phyloP scores from a whole-genome alignment of 768 basidiomycete species.

The Daedaleopsis sinensis region DNA sequence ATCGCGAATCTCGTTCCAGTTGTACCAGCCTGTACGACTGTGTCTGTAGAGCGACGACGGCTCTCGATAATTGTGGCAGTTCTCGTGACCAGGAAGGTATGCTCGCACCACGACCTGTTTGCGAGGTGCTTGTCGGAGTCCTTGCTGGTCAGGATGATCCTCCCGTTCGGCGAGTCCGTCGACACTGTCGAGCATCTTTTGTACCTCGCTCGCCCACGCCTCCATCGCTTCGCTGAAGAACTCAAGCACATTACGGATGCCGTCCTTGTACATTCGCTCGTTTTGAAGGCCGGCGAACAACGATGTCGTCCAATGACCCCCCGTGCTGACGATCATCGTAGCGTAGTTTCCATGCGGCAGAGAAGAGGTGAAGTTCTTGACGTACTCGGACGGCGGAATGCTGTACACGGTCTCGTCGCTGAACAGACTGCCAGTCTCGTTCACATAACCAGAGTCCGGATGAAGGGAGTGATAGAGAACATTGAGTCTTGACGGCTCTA shows the following conservation, averaged over 20 bases:
- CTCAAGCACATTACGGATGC: conserved; percentile 54
- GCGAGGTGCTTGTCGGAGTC: conserved; percentile 21
- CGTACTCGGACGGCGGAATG: conserved; percentile 53
- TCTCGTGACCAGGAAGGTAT: conserved; percentile 68
- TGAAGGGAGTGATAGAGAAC: conserved; percentile 33
- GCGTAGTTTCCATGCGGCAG: conserved; percentile 56
- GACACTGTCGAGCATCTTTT: conserved; percentile 44
- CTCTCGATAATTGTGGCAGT: conserved; percentile 52
- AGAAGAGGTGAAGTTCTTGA: conserved; percentile 48
- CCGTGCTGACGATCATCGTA: conserved; percentile 66
- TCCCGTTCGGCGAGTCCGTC: conserved; percentile 24
- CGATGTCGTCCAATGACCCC: conserved; percentile 69
- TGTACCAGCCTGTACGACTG: conserved; percentile 55
- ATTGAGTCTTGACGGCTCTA: conserved; percentile 50
- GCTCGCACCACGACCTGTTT: conserved; percentile 57
- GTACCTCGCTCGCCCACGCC: conserved; percentile 56
- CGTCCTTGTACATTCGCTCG: conserved; percentile 41
- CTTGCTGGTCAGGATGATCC: not conserved
- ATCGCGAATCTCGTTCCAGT: conserved; percentile 63
- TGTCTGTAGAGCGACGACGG: conserved; percentile 52
- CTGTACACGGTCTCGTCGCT: conserved; percentile 60
- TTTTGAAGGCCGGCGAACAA: conserved; percentile 48
- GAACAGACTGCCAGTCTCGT: conserved; percentile 43
- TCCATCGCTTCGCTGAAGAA: conserved; percentile 63
- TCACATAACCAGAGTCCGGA: conserved; percentile 12